Base-by-base conservation (phyloP, 2,329 filamentous ascomycete species). In the Macrophomina pseudophaseolina region DNA sequence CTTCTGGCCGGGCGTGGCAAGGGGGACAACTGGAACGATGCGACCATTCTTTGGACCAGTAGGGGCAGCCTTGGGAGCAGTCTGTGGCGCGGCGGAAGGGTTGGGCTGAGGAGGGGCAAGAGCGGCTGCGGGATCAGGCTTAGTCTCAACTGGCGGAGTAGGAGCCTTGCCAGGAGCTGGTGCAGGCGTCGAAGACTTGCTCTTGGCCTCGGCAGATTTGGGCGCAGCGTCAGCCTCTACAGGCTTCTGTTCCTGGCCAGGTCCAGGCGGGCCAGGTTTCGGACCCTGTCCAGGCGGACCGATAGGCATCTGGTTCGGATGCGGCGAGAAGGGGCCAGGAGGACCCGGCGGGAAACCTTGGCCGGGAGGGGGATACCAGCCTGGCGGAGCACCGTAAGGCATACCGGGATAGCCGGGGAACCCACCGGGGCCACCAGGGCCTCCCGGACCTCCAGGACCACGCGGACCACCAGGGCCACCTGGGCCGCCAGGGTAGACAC, bases 291-390 rank as follows among this genome's bases (percentile, higher is more conserved):
- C 83, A 49, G 86, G 85, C 68, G 85, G 85, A 40, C 86, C 87
- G 68, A 86, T 84, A 28, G 85, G 86, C 75, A 86, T 81, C 66
- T 76, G 79, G 52, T 75, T 84, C 33, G 86, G 86, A 42, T 86
- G 87, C 68, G 88, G 89, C 64, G 81, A 78, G 74, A 90, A 91
- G 23, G 84, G 86, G 56, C 86, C 89, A 33, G 87, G 87, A 14
- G 87, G 89, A 35, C 86, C 88, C 40, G 66, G 66, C 6, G 89
- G 90, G 71, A 93, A 95, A 32, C 89, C 90, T 78, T 92, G 91
- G 6, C 90, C 90, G 8, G 88, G 88, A 64, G 86, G 87, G 71
- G 90, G 91, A 75, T 89, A 94, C 91, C 92, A 96, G 66, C 90
- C 91, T 30, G 88, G 87, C 56, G 88, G 91, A 16, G 88, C 90